Percentiles rank a stretch among this genome's conserved stretches.
These are phyloP conservation scores for Epichloe amarillans DNA, from an alignment of 2,329 filamentous ascomycete genomes.

Conservation along the genomic window DNA sequence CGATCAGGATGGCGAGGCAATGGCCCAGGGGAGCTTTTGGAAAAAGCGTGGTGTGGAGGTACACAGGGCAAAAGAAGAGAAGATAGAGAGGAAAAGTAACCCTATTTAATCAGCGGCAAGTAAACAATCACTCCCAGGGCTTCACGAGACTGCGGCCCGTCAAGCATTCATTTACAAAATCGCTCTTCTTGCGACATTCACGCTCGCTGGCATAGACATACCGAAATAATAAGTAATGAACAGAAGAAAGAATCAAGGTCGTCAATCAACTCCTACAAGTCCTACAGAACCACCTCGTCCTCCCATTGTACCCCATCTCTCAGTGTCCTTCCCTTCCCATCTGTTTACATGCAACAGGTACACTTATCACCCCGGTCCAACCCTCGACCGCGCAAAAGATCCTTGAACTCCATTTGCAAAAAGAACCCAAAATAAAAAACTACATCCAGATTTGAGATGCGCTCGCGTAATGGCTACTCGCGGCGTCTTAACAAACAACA, in stretches of 20 bases:
- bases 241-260: background rate
- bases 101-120: no score
- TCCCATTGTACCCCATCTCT: background rate
- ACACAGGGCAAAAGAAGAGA: background rate
- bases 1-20: background rate
- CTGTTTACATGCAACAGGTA: slow-evolving; percentile 10
- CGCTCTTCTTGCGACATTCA: background rate
- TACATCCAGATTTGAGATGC: slow-evolving; percentile 23
- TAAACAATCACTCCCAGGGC: background rate
- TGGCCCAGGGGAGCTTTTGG: background rate
- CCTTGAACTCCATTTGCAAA: slow-evolving; percentile 25
- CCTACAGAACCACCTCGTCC: slow-evolving; percentile 7
- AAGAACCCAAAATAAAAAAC: slow-evolving; percentile 23
- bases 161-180: background rate
- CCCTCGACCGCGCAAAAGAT: slow-evolving; percentile 13
- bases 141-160: background rate
- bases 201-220: background rate
- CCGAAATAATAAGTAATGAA: background rate
- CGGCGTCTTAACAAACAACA: slow-evolving; percentile 4
- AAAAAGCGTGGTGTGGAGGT: no score
- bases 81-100: background rate
- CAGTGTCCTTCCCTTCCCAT: slow-evolving; percentile 3
- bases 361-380: slow-evolving; percentile 5
- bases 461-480: background rate
- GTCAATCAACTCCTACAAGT: slow-evolving; percentile 11